These are phyloP conservation scores for Oryza glaberrima DNA, from an alignment of 176 grass and related monocot genomes.

Conservation along the genomic window DNA sequence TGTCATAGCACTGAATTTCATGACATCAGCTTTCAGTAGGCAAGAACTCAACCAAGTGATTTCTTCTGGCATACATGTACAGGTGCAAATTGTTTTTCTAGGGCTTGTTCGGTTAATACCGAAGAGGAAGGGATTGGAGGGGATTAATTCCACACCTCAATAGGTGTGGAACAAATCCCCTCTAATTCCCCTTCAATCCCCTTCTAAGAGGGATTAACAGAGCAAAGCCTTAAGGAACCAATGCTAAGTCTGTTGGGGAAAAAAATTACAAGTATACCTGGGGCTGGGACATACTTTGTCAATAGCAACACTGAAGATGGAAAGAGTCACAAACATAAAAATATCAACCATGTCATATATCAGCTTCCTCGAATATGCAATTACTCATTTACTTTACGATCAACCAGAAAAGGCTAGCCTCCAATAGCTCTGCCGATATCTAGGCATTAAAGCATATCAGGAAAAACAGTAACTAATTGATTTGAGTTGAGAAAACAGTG, in stretches of 20 bases:
- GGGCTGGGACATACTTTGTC: background rate
- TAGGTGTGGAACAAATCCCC: too few relatives aligned
- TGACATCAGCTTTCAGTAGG: background rate
- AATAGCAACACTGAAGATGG: background rate
- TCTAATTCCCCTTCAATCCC: too few relatives aligned
- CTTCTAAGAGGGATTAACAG: too few relatives aligned
- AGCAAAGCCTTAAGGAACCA: background rate
- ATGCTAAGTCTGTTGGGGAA: background rate
- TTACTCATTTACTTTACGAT: background rate
- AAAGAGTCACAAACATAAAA: background rate
- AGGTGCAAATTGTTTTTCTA: background rate
- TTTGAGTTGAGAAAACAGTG: slow-evolving; percentile 3
- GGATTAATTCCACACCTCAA: too few relatives aligned
- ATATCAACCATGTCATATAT: background rate
- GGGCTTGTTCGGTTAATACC: too few relatives aligned
- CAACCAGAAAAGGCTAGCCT: background rate
- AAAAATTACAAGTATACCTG: background rate
- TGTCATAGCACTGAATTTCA: background rate
- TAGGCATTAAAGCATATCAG: background rate
- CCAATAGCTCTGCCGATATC: slow-evolving; percentile 15
- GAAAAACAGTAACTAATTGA: slow-evolving; percentile 9
- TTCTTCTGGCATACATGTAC: background rate
- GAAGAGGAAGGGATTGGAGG: too few relatives aligned
- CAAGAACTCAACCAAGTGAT: background rate
- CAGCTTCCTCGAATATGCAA: background rate